phyloP scores from a whole-genome alignment of 129 eudicot species.

The Centella asiatica region DNA sequence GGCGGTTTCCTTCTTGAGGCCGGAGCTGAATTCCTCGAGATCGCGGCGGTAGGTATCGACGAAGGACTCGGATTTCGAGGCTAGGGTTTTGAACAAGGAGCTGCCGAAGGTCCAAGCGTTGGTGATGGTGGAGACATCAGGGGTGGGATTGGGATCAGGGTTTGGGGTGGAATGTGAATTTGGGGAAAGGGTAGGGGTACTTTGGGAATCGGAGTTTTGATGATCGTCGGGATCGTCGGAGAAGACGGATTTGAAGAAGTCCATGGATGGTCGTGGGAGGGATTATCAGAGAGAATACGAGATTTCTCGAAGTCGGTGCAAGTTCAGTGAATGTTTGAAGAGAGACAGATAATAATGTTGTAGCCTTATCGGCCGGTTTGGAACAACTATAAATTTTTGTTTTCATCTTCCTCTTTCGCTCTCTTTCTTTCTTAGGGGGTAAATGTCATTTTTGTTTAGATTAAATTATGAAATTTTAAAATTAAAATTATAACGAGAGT shows the following conservation, averaged over 20 bases:
- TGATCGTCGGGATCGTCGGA: slow-evolving; percentile 37
- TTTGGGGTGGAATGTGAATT: slow-evolving; percentile 2
- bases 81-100: slow-evolving; percentile 42
- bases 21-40: slow-evolving; percentile 69
- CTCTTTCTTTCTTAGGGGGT: too few species aligned
- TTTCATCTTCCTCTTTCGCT: too few species aligned
- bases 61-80: slow-evolving; percentile 67
- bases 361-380: too few species aligned
- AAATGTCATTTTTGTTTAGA: too few species aligned
- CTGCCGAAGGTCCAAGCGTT: slow-evolving; percentile 60
- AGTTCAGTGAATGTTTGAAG: background rate
- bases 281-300: background rate
- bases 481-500: too few species aligned
- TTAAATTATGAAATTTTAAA: too few species aligned
- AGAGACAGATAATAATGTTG: background rate
- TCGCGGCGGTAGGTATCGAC: slow-evolving; percentile 66
- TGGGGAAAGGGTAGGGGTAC: background rate
- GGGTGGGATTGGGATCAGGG: slow-evolving; percentile 25
- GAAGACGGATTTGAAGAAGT: slow-evolving; percentile 83
- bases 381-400: too few species aligned
- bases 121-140: slow-evolving; percentile 28
- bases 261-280: slow-evolving; percentile 24
- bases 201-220: slow-evolving; percentile 21
- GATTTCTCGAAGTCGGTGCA: background rate
- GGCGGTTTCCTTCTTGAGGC: slow-evolving; percentile 53